Percentiles rank a stretch among this genome's conserved stretches.
phyloP scores from a whole-genome alignment of 306 rosid species.

The Begonia peltatifolia region DNA sequence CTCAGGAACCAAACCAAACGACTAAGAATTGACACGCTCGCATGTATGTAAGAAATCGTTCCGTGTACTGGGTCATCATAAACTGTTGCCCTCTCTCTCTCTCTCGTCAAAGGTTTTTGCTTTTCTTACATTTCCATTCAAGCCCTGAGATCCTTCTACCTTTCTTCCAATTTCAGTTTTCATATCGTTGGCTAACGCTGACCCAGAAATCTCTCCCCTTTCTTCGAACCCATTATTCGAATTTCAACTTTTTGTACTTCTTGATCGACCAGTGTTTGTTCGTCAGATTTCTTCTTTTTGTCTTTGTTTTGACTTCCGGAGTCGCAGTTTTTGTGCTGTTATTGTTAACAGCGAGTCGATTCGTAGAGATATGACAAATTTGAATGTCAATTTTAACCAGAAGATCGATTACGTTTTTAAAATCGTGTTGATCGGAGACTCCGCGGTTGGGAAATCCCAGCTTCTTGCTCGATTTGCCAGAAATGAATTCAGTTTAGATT shows the following conservation, averaged over 20 bases:
- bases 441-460: slow-evolving; percentile 92
- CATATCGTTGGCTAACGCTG: no score
- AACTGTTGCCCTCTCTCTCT: background rate
- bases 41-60: background rate
- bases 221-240: background rate
- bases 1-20: background rate
- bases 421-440: slow-evolving; percentile 82
- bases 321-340: background rate
- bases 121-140: background rate
- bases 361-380: slow-evolving; percentile 34
- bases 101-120: background rate
- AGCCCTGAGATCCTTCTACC: background rate
- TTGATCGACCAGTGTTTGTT: background rate
- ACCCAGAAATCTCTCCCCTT: no score
- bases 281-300: background rate
- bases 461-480: slow-evolving; percentile 61
- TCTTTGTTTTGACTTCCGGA: background rate
- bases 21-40: background rate
- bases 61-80: background rate
- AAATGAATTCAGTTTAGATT: slow-evolving; percentile 66
- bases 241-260: background rate
- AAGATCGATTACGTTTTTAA: slow-evolving; percentile 82
- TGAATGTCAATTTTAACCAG: slow-evolving; percentile 48
- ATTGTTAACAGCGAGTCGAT: background rate
- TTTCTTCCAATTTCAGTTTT: background rate